Conservation (phyloP, 2,329 filamentous ascomycete genomes). For the Pyricularia grisea region DNA sequence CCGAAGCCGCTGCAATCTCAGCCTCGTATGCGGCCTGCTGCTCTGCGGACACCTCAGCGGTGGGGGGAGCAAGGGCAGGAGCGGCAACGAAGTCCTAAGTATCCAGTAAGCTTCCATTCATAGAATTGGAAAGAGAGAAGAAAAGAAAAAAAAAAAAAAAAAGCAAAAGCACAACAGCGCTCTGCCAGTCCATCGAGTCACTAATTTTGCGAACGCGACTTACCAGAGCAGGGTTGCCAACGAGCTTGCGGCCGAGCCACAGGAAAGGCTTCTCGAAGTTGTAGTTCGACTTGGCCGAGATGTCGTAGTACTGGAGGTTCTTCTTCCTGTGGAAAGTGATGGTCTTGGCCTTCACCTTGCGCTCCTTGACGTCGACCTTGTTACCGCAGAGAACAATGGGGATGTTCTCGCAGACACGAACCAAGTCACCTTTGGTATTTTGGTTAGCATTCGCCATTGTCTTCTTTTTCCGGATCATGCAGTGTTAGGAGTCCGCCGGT, state of each 20-base stretch:
- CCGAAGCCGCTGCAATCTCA: constrained; percentile 77
- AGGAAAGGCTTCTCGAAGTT: constrained; percentile 99
- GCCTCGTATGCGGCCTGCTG: constrained; percentile 74
- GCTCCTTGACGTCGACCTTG: constrained; percentile 99
- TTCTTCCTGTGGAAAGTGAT: constrained; percentile 99
- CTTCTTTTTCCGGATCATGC: neutral
- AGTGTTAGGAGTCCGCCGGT: neutral
- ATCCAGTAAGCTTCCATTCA: constrained; percentile 15
- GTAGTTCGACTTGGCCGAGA: constrained; percentile 99
- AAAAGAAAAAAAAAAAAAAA: too few relatives aligned
- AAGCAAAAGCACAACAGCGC: neutral
- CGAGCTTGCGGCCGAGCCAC: constrained; percentile 97
- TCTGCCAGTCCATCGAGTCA: neutral
- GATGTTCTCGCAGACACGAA: constrained; percentile 98
- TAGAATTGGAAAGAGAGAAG: neutral
- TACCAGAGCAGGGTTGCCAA: constrained; percentile 83
- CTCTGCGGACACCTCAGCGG: constrained; percentile 77
- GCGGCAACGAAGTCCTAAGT: constrained; percentile 89
- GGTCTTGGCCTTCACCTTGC: constrained; percentile 99
- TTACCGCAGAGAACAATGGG: constrained; percentile 97
- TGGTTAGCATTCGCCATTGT: constrained; percentile 9
- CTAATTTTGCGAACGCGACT: constrained; percentile 21
- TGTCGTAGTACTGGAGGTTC: constrained; percentile 99
- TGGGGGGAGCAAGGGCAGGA: constrained; percentile 86
- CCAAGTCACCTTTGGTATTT: constrained; percentile 66